These are phyloP conservation scores for Cydonia oblonga DNA, from an alignment of 331 rosid genomes.

Conservation along the genomic window DNA sequence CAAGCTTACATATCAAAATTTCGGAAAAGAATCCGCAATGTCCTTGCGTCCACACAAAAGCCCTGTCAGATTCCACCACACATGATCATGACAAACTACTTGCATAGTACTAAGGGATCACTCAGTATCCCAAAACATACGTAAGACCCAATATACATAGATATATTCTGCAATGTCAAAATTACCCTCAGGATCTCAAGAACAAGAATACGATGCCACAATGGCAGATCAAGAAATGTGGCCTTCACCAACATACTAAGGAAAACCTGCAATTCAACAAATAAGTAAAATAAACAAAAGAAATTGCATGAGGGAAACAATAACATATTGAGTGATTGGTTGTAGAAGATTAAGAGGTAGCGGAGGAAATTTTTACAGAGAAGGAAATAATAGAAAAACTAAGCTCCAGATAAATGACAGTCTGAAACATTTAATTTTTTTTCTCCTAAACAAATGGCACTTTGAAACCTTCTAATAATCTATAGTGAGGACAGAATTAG, in stretches of 20 bases:
- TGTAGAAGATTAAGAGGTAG: background rate
- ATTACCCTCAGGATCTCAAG: slow-evolving; percentile 96
- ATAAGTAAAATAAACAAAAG: background rate
- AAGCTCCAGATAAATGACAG: background rate
- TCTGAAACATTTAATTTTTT: background rate
- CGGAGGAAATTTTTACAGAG: background rate
- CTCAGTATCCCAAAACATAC: slow-evolving; percentile 18
- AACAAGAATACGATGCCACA: slow-evolving; percentile 99
- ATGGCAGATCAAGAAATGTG: slow-evolving; percentile 86
- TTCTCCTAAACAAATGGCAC: background rate
- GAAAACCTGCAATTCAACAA: slow-evolving; percentile 57
- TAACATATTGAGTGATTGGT: background rate
- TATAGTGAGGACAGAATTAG: background rate
- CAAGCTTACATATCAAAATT: slow-evolving; percentile 84
- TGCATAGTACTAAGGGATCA: background rate
- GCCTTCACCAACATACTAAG: slow-evolving; percentile 94
- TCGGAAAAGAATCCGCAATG: slow-evolving; percentile 74
- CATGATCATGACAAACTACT: slow-evolving; percentile 8
- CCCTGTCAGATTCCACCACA: slow-evolving; percentile 51
- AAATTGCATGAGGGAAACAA: background rate
- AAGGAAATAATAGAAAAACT: background rate
- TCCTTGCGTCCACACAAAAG: slow-evolving; percentile 89
- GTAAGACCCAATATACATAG: background rate
- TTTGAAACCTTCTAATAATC: background rate
- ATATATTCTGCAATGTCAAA: slow-evolving; percentile 2